Evolutionary conservation across 2,329 filamentous ascomycete species (phyloP), one percentile per base, ranked within the genome.

Genomic region (Monosporascus sp.): DNA sequence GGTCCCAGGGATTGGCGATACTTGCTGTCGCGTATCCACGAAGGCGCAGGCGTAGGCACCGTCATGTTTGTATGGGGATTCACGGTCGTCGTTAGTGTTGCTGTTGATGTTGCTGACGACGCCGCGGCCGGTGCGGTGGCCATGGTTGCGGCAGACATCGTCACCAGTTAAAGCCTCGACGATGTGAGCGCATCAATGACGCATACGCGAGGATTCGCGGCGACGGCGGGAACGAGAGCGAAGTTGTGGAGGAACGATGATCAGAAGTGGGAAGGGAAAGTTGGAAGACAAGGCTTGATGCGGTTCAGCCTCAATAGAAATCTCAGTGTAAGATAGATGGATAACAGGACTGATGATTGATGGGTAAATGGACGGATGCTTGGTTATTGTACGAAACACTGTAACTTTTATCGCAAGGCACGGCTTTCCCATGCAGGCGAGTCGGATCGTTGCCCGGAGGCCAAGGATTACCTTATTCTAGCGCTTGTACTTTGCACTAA

Each of bases 1-100:
- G 72, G 70, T 56, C 87, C 87, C 50, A 92, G 79, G 55, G 88
- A 89, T 71, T 88, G 83, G 58, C 79, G 67, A 63, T 84, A 83
- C 64, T 72, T 82, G 49, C 70, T 68, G 65, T 85, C 82, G 62
- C 82, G 79, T 46, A 46, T 27, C 43, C 43, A 46, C 25, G 43
- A 22, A 18, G 43, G 43, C 5, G 22, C 14, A 31, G 43, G 14
- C 7, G 25, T 24, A n/a, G 43, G 20, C 43, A 27, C 43, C 9
- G 24, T 18, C 43, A 41, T 41, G 18, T 8, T 35, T 35, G 31
- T 14, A 35, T 5, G 9, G 18, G 38, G 38, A 2, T 41, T 41
- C 18, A 5, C 18, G 9, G 6, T 20, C 4, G 43, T 7, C 31
- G 25, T 27, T 22, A 24, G 3, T 46, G 22, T 31, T 15, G 41